Percentiles rank a stretch among this genome's conserved stretches.
Conservation (phyloP, 345 rosid species). For the Lepidium didymum region DNA sequence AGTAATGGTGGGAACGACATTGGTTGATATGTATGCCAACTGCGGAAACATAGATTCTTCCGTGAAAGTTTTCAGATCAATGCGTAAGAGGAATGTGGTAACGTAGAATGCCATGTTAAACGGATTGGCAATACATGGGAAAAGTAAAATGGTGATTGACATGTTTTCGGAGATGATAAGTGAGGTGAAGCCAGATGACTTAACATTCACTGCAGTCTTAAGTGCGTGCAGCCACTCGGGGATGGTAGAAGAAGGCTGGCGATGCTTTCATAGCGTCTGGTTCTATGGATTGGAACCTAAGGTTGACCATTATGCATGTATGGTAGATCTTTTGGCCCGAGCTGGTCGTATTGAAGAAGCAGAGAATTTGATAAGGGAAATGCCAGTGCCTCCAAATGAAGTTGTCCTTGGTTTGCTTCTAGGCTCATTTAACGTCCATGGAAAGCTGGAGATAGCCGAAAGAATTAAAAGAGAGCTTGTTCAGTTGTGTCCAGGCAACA, state of each 20-base stretch:
- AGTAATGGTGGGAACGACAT: conserved; percentile 63
- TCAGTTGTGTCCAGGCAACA: conserved; percentile 49
- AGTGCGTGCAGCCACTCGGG: conserved; percentile 84
- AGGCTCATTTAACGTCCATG: conserved; percentile 65
- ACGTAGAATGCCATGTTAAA: conserved; percentile 71
- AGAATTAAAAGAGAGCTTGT: conserved; percentile 38
- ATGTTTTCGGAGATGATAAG: conserved; percentile 52
- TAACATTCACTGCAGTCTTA: conserved; percentile 62
- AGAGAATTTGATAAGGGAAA: conserved; percentile 39
- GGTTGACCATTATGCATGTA: conserved; percentile 78
- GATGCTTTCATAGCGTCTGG: conserved; percentile 37
- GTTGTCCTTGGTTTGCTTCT: conserved; percentile 75
- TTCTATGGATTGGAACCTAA: conserved; percentile 45
- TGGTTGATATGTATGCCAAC: conserved; percentile 87
- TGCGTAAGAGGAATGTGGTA: conserved; percentile 59
- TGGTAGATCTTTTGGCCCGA: conserved; percentile 83
- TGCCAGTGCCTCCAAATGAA: conserved; percentile 76
- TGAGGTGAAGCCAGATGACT: conserved; percentile 65
- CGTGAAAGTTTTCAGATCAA: conserved; percentile 39
- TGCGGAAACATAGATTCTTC: conserved; percentile 60
- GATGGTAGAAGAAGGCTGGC: conserved; percentile 50
- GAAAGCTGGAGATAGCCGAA: conserved; percentile 54
- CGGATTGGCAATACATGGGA: conserved; percentile 80
- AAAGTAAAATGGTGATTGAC: conserved; percentile 39
- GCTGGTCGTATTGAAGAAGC: conserved; percentile 77